Evolutionary conservation across 306 rosid genomes (phyloP).

Genomic region (Glycine latifolia): DNA sequence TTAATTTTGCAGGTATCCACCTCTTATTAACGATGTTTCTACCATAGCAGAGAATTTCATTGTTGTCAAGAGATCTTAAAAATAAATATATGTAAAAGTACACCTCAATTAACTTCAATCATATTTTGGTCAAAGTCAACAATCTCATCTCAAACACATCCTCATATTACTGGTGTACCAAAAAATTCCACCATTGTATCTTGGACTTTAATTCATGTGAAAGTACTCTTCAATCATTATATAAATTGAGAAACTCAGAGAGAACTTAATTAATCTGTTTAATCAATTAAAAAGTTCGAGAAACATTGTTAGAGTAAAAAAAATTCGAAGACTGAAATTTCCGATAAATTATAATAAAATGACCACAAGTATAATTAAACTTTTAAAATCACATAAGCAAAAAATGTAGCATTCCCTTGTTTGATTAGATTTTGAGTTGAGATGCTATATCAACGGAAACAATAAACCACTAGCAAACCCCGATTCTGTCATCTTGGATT

Average conservation of each 20-base stretch:
- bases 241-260: not conserved
- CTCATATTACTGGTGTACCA: no score
- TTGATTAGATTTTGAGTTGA: not conserved
- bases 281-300: not conserved
- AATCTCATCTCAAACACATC: no score
- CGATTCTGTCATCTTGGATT: not conserved
- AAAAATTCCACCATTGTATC: no score
- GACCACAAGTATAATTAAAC: not conserved
- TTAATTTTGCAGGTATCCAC: no score
- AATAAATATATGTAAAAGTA: no score
- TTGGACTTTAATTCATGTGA: no score
- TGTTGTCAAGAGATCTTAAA: no score
- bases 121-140: no score
- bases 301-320: not conserved
- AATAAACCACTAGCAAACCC: not conserved
- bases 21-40: no score
- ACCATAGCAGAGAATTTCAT: no score
- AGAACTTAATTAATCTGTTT: not conserved
- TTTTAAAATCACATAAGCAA: not conserved
- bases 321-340: not conserved
- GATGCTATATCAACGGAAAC: conserved; percentile 20
- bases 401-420: not conserved
- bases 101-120: no score
- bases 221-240: no score
- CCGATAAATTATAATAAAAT: not conserved